These are phyloP conservation scores for Symbiodinium pilosum DNA, from an alignment of 73 alveolate genomes.

Conservation along the genomic window DNA sequence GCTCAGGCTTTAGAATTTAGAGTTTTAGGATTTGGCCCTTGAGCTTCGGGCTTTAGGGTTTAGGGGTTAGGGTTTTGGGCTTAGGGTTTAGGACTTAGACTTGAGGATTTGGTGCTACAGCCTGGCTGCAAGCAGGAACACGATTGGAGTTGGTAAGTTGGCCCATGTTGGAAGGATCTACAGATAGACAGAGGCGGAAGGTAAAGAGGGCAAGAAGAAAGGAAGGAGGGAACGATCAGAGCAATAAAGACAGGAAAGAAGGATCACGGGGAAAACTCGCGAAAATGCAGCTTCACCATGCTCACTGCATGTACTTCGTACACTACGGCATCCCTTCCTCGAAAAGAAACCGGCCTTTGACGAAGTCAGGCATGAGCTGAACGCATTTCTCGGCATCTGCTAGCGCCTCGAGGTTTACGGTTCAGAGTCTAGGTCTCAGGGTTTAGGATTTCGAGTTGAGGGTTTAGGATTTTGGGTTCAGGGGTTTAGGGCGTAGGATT, in stretches of 20 bases:
- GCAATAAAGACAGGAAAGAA: too few relatives aligned
- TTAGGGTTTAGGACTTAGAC: background rate
- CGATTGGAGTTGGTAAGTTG: too few relatives aligned
- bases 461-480: background rate
- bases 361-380: constrained; percentile 32
- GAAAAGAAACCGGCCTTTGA: constrained; percentile 66
- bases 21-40: background rate
- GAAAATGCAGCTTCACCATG: too few relatives aligned
- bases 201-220: too few relatives aligned
- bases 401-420: background rate
- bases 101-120: background rate
- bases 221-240: too few relatives aligned
- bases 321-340: too few relatives aligned
- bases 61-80: background rate
- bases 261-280: too few relatives aligned
- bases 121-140: background rate
- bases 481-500: background rate
- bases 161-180: too few relatives aligned
- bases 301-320: too few relatives aligned
- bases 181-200: too few relatives aligned
- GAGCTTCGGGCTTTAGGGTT: background rate
- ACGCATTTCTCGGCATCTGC: constrained; percentile 87
- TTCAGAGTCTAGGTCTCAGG: background rate
- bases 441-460: background rate
- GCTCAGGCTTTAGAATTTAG: background rate